These are phyloP conservation scores for Lactarius deliciosus DNA, from an alignment of 768 basidiomycete species.

Conservation along the genomic window DNA sequence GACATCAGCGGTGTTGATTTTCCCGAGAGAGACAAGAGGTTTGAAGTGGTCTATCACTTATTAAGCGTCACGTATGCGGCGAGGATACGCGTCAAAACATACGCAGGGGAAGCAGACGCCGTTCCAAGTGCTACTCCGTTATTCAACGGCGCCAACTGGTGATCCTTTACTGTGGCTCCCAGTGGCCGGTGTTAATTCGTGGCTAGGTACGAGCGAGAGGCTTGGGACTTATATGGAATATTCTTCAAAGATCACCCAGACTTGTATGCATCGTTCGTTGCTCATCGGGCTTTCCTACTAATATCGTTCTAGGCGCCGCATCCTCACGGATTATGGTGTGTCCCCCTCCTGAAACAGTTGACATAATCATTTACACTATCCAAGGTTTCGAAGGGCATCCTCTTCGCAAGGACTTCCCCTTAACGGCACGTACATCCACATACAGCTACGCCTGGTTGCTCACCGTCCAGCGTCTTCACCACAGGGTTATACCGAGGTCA, in stretches of 20 bases:
- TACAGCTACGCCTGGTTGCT: constrained; percentile 1
- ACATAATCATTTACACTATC: constrained; percentile 19
- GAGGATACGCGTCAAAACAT: constrained; percentile 95
- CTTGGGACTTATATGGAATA: constrained; percentile 97
- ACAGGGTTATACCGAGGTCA: constrained; percentile 97
- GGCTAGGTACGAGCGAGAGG: constrained; percentile 90
- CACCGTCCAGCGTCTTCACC: constrained; percentile 14
- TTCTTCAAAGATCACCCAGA: constrained; percentile 97
- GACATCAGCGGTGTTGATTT: constrained; percentile 96
- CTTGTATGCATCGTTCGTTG: constrained; percentile 56
- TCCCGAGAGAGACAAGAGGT: constrained; percentile 88
- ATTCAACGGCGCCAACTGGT: constrained; percentile 96
- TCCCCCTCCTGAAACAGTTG: constrained; percentile 15
- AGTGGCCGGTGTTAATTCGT: constrained; percentile 13
- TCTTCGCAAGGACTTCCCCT: constrained; percentile 95
- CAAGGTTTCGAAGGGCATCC: constrained; percentile 96
- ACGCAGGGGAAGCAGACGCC: constrained; percentile 88
- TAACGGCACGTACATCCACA: constrained; percentile 63
- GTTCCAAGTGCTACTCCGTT: constrained; percentile 80
- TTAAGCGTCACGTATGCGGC: constrained; percentile 77
- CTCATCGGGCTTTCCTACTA: constrained; percentile 27
- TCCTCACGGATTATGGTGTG: constrained; percentile 95
- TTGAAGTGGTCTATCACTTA: constrained; percentile 96
- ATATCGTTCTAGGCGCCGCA: constrained; percentile 67
- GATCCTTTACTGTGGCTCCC: constrained; percentile 20